Evolutionary conservation across 78 protist genomes (phyloP).

Genomic region (slime mould (Dictyostelium discoideum)): dicty_2.7 NC_007090.3:4570501-4571000

Average conservation of each 20-base stretch:
- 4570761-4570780: background rate
- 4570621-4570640: background rate
- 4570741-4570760: background rate
- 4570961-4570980: conserved; percentile 21
- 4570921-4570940: background rate
- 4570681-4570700: background rate
- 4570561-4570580: background rate
- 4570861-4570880: background rate
- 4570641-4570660: background rate
- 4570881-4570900: background rate
- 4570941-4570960: conserved; percentile 19
- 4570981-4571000: background rate
- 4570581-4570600: background rate
- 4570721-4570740: background rate
- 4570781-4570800: background rate
- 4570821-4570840: conserved; percentile 51
- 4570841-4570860: conserved; percentile 61
- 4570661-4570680: background rate
- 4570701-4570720: background rate
- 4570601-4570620: background rate
- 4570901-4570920: background rate
- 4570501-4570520: too few relatives aligned
- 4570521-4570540: too few relatives aligned
- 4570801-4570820: background rate
- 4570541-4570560: too few relatives aligned